These are phyloP conservation scores for Syzygium malaccense DNA, from an alignment of 441 rosid genomes.

Conservation along the genomic window DNA sequence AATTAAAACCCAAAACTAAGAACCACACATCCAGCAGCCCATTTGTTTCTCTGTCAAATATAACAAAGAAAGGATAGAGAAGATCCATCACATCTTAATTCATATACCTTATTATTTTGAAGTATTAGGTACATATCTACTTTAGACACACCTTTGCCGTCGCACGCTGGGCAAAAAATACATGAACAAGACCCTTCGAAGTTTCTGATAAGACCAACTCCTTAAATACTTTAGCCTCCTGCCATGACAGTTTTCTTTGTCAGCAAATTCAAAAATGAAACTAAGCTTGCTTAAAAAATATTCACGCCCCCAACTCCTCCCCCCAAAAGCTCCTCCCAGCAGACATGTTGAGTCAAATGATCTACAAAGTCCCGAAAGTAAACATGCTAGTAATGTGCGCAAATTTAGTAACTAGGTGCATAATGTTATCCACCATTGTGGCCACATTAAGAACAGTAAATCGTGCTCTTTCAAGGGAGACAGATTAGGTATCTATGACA, in stretches of 20 bases:
- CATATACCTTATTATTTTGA: neutral
- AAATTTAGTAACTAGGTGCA: neutral
- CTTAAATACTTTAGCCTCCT: slow-evolving; percentile 84
- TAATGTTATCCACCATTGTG: neutral
- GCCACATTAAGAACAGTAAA: neutral
- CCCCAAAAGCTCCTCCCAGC: neutral
- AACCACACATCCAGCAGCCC: neutral
- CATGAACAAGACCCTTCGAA: slow-evolving; percentile 79
- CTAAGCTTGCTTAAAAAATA: neutral
- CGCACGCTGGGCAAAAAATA: slow-evolving; percentile 77
- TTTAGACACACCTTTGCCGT: slow-evolving; percentile 57
- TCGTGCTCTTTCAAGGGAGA: neutral
- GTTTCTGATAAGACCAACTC: slow-evolving; percentile 69
- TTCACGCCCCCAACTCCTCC: neutral
- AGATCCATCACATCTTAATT: neutral
- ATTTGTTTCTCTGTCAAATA: neutral
- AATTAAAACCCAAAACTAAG: neutral
- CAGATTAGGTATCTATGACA: neutral
- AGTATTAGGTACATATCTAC: neutral
- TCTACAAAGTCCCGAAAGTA: neutral
- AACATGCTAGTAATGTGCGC: neutral
- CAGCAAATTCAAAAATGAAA: slow-evolving; percentile 2
- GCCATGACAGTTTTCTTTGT: slow-evolving; percentile 18
- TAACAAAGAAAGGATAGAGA: neutral
- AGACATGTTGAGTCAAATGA: neutral